A percentile compares a stretch with the other conserved stretches of the same genome.
Evolutionary conservation across 306 rosid genomes (phyloP).

Genomic region (Crotalaria pallida): DNA sequence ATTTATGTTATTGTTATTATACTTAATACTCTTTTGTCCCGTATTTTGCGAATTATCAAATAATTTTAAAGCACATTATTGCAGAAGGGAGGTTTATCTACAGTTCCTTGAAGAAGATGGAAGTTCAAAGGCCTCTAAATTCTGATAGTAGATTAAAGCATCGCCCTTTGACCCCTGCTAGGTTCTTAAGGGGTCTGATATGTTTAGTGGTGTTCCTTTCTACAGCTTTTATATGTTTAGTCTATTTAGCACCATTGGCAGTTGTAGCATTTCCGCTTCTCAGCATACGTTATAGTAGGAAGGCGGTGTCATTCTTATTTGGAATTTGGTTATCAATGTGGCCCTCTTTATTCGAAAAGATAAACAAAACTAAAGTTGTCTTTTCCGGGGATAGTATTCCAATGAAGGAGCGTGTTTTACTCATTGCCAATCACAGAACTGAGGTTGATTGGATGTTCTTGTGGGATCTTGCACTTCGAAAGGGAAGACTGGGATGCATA

Average conservation of each 20-base stretch:
- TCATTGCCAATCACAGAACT: constrained; percentile 86
- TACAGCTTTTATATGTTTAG: constrained; percentile 71
- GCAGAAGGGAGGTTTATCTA: constrained; percentile 49
- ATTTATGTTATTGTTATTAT: constrained; percentile 2
- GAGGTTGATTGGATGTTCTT: constrained; percentile 99
- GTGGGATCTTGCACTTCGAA: constrained; percentile 90
- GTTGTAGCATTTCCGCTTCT: constrained; percentile 44
- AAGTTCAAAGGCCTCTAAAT: constrained; percentile 37
- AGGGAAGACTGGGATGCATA: constrained; percentile 70
- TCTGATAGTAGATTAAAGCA: constrained; percentile 45
- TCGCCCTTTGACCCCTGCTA: constrained; percentile 57
- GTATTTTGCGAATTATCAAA: constrained; percentile 13
- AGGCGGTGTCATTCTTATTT: constrained; percentile 53
- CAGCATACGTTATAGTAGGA: constrained; percentile 63
- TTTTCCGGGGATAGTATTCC: constrained; percentile 82
- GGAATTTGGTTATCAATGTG: constrained; percentile 79
- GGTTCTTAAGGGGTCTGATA: constrained; percentile 62
- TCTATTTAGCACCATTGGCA: constrained; percentile 55
- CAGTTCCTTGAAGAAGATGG: constrained; percentile 57
- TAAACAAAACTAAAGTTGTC: constrained; percentile 70
- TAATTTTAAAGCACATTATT: constrained; percentile 32
- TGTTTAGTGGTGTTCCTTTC: constrained; percentile 81
- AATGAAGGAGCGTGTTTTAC: constrained; percentile 65
- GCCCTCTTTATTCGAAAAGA: constrained; percentile 85
- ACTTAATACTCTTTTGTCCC: neutral